These are phyloP conservation scores for Saccharomycopsis hybrid DNA, from an alignment of 1,139 yeast species.

Conservation along the genomic window DNA sequence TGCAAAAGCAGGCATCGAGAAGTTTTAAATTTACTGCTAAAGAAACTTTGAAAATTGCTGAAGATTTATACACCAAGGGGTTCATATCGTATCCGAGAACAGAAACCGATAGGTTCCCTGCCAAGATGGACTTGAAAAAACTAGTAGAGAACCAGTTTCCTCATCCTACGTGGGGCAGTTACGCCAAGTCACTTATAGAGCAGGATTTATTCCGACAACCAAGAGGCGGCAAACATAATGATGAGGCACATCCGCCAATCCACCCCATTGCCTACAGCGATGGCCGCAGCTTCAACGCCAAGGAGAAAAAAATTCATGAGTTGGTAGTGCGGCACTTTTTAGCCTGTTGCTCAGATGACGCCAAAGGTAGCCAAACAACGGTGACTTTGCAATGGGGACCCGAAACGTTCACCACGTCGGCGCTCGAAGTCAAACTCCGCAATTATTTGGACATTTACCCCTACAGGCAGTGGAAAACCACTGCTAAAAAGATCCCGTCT, in stretches of 20 bases:
- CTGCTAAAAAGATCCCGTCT: conserved; percentile 54
- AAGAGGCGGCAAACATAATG: conserved; percentile 76
- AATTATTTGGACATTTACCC: conserved; percentile 74
- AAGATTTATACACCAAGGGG: conserved; percentile 77
- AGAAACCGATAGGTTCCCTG: conserved; percentile 86
- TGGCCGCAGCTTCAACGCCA: conserved; percentile 34
- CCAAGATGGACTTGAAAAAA: conserved; percentile 58
- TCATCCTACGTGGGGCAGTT: conserved; percentile 41
- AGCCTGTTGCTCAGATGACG: conserved; percentile 91
- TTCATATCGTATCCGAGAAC: conserved; percentile 94
- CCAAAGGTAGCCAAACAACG: conserved; percentile 65
- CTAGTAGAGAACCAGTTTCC: conserved; percentile 56
- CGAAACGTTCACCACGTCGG: conserved; percentile 65
- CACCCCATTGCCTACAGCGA: conserved; percentile 61
- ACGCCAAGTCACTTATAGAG: conserved; percentile 33
- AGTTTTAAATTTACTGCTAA: conserved; percentile 77
- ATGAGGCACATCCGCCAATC: conserved; percentile 97
- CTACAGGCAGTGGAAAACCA: conserved; percentile 70
- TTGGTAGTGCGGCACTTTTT: conserved; percentile 80
- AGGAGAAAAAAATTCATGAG: conserved; percentile 73
- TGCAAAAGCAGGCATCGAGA: conserved; percentile 80
- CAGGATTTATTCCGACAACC: conserved; percentile 48
- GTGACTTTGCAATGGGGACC: conserved; percentile 69
- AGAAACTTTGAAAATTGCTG: conserved; percentile 76
- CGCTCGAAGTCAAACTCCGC: conserved; percentile 61